phyloP scores from a whole-genome alignment of 176 grass and related monocot species.

The Eremochloa ophiuroides region DNA sequence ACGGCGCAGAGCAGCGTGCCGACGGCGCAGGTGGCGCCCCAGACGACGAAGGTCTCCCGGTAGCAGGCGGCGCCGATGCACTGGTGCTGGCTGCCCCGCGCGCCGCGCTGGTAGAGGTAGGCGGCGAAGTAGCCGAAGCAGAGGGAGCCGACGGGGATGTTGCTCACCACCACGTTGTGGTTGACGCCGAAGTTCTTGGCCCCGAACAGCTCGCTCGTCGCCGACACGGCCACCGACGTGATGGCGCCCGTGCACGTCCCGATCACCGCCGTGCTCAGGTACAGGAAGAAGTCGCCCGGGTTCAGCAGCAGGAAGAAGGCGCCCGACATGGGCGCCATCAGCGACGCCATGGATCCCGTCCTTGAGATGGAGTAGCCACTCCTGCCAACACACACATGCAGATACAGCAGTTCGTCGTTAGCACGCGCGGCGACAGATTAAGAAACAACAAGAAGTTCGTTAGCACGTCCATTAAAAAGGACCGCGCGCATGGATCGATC shows the following conservation, averaged over 20 bases:
- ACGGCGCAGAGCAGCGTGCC: slow-evolving; percentile 65
- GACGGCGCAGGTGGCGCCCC: slow-evolving; percentile 62
- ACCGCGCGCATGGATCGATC: not conserved
- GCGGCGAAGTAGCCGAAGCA: slow-evolving; percentile 91
- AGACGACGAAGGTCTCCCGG: slow-evolving; percentile 60
- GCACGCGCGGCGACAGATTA: too few species aligned
- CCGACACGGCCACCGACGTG: slow-evolving; percentile 80
- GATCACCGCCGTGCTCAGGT: slow-evolving; percentile 69
- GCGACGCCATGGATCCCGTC: slow-evolving; percentile 72
- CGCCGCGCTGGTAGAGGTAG: slow-evolving; percentile 67
- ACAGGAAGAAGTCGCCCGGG: slow-evolving; percentile 42
- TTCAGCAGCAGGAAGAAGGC: slow-evolving; percentile 89
- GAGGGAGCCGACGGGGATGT: slow-evolving; percentile 85
- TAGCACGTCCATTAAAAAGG: slow-evolving; percentile 24
- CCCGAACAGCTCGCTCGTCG: slow-evolving; percentile 90
- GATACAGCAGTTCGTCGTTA: not conserved
- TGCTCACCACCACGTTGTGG: slow-evolving; percentile 89
- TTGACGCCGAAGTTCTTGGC: slow-evolving; percentile 85
- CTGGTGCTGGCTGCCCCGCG: slow-evolving; percentile 22
- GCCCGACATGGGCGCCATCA: slow-evolving; percentile 82
- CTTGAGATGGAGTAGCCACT: slow-evolving; percentile 58
- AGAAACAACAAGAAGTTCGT: too few species aligned
- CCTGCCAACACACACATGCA: slow-evolving; percentile 40
- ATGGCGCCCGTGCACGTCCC: slow-evolving; percentile 89
- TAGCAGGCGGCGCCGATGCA: slow-evolving; percentile 74